Evolutionary conservation across 148 eudicot genomes (phyloP).

Genomic region (Fagopyrum esculentum): DNA sequence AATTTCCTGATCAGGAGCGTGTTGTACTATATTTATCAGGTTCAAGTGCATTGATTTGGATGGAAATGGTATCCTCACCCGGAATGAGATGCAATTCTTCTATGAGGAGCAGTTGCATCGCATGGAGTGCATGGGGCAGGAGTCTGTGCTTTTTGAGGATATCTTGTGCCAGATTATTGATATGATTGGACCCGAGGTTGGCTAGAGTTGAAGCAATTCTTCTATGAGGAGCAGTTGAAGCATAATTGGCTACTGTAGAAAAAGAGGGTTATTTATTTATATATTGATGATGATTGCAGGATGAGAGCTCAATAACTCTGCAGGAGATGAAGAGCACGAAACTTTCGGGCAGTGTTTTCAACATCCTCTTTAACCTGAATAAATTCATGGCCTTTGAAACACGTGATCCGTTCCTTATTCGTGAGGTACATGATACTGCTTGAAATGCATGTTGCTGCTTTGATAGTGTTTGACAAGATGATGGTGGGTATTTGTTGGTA

Average conservation of each 20-base stretch:
- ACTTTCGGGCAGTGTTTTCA: constrained; percentile 83
- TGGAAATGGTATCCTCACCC: constrained; percentile 75
- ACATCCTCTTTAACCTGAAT: constrained; percentile 84
- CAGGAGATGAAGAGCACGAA: constrained; percentile 71
- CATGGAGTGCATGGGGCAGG: constrained; percentile 99
- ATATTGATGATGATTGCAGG: constrained; percentile 35
- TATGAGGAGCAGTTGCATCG: constrained; percentile 98
- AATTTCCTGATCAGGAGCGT: not conserved
- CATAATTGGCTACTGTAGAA: not conserved
- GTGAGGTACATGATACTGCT: constrained; percentile 51
- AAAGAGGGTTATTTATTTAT: not conserved
- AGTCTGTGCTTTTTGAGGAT: constrained; percentile 96
- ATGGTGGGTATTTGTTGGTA: not conserved
- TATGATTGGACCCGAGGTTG: constrained; percentile 89
- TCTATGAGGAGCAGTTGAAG: not conserved
- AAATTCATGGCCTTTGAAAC: constrained; percentile 97
- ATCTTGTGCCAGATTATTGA: constrained; percentile 94
- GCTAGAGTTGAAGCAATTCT: not conserved
- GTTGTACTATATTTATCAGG: constrained; percentile 33
- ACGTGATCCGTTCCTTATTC: constrained; percentile 95
- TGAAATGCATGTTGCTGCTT: not conserved
- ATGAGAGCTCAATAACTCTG: constrained; percentile 63
- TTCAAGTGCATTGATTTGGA: constrained; percentile 97
- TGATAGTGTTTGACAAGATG: not conserved
- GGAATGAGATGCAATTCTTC: constrained; percentile 93